A percentile compares a stretch with the other conserved stretches of the same genome.
These are phyloP conservation scores for Tulasnella sp. DNA, from an alignment of 768 basidiomycete species.

Conservation along the genomic window DNA sequence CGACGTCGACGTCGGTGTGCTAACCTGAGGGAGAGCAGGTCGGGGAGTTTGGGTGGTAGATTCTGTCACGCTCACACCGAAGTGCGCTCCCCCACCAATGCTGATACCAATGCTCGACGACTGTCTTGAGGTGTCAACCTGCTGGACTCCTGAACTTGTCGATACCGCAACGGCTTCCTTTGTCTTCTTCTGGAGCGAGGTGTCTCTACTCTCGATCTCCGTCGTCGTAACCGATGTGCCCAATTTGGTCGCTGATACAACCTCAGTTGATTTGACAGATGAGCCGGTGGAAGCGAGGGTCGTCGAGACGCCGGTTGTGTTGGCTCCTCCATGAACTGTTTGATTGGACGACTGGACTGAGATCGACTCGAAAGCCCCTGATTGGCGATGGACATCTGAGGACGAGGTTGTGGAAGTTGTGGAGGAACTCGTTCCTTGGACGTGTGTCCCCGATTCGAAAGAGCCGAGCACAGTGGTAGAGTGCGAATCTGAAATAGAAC, in stretches of 20 bases:
- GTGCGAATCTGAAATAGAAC: not conserved
- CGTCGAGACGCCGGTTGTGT: not conserved
- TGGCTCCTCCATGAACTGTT: not conserved
- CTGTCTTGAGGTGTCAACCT: not conserved
- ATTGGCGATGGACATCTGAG: not conserved
- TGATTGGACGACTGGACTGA: not conserved
- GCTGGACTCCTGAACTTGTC: not conserved
- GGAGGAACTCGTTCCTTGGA: not conserved
- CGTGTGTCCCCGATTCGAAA: not conserved
- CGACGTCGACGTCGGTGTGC: too few relatives aligned
- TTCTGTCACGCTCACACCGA: too few relatives aligned
- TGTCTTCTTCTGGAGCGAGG: not conserved
- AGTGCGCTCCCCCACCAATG: too few relatives aligned
- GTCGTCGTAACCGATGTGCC: not conserved
- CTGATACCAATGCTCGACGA: not conserved
- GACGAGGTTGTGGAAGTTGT: not conserved
- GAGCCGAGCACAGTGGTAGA: not conserved
- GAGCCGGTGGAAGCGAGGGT: not conserved
- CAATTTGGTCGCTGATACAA: not conserved
- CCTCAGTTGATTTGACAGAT: not conserved
- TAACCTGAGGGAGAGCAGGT: too few relatives aligned
- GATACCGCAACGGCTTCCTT: not conserved
- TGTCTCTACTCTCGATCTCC: not conserved
- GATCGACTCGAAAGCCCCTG: not conserved
- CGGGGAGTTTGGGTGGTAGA: too few relatives aligned